Evolutionary conservation across 2,329 filamentous ascomycete species (phyloP).

Genomic region (Talaromyces sp.): DNA sequence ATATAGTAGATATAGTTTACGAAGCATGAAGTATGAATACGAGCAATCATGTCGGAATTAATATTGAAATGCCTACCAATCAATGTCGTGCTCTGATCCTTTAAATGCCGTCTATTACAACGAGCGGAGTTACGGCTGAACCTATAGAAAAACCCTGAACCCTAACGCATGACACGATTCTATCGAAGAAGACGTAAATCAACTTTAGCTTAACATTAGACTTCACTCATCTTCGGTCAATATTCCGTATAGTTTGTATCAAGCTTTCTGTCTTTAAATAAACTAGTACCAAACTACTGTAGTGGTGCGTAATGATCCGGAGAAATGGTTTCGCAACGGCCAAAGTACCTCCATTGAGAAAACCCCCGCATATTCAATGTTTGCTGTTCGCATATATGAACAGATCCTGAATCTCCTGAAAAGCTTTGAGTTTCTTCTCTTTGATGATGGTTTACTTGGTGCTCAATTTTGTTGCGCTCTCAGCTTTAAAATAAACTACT

Average conservation of each 20-base stretch:
- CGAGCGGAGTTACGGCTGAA: neutral
- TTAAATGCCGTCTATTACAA: neutral
- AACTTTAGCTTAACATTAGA: neutral
- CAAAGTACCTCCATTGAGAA: neutral
- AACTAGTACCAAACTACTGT: neutral
- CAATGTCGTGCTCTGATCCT: neutral
- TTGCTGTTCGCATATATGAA: neutral
- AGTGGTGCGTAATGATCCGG: neutral
- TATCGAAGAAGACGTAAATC: neutral
- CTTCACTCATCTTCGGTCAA: neutral
- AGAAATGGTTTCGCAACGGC: slow-evolving; percentile 17
- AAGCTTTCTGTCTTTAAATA: neutral
- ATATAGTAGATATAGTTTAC: neutral
- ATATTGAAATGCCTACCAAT: neutral
- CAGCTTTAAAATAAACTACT: neutral
- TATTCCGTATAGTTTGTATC: neutral
- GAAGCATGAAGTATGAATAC: neutral
- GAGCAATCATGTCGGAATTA: neutral
- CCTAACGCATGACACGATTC: neutral
- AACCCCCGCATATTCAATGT: neutral
- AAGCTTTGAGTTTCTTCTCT: too few species aligned
- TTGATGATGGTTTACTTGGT: neutral
- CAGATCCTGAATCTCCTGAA: neutral
- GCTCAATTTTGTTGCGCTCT: neutral
- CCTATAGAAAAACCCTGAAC: neutral